Conservation (phyloP, 495 filamentous ascomycete species). For the Neurospora tetraspora region DNA sequence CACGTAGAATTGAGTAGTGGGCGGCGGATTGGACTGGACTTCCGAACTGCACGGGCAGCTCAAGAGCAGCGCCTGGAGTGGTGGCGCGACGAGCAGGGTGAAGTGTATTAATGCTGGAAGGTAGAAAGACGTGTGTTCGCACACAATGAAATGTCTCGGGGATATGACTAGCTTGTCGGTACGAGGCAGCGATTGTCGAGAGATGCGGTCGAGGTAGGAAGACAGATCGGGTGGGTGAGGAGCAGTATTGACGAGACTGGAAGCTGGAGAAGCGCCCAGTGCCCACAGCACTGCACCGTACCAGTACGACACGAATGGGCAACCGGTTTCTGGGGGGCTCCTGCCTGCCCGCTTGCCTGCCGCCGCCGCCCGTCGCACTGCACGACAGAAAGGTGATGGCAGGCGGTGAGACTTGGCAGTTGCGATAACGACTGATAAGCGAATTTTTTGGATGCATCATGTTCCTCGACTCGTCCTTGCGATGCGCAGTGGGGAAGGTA, state of each 20-base stretch:
- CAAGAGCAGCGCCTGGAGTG: conserved; percentile 2
- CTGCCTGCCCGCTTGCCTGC: conserved; percentile 17
- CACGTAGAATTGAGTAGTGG: conserved; percentile 19
- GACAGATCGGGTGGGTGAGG: conserved; percentile 2
- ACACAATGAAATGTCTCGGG: neutral
- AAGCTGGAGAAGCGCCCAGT: conserved; percentile 13
- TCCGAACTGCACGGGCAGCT: conserved; percentile 12
- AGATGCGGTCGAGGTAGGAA: neutral
- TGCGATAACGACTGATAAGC: conserved; percentile 23
- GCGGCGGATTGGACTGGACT: conserved; percentile 3
- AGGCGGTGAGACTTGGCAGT: conserved; percentile 19
- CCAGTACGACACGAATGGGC: conserved; percentile 14
- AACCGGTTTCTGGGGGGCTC: conserved; percentile 6
- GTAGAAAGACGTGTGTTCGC: neutral
- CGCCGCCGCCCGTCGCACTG: neutral
- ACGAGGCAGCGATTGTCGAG: conserved; percentile 9
- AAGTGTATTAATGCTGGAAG: neutral
- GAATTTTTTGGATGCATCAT: conserved; percentile 18
- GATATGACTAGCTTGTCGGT: neutral
- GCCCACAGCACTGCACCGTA: conserved; percentile 8
- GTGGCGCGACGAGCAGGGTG: conserved; percentile 8
- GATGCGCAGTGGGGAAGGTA: neutral
- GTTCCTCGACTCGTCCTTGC: conserved; percentile 1
- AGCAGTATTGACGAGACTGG: conserved; percentile 8
- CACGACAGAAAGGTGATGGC: neutral